Evolutionary conservation across 2,329 filamentous ascomycete species (phyloP), one percentile per base, ranked within the genome.

Genomic region (Ascochyta koolunga): DNA sequence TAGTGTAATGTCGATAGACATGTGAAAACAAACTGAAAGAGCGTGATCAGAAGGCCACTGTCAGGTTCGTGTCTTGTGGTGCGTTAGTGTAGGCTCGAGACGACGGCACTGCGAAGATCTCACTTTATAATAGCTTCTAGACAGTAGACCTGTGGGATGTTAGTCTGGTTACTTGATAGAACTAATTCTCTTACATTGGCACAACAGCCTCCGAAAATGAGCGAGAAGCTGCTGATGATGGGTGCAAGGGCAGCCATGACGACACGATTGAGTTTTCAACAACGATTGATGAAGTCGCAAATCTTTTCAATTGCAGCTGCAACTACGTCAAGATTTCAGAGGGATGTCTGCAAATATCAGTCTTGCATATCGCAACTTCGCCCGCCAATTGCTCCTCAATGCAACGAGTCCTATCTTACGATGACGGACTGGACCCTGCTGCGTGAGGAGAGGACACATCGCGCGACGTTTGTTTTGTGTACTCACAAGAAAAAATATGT

Each of bases 161-260:
- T 41, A 65, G 61, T 9, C 13, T 18, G 37, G n/a, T 6, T 21
- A 35, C 10, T 25, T 11, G 16, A 29, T 21, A 2, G 31, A 44
- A 43, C 22, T 18, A 35, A 4, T 1, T 7, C 27, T 35, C 86
- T 76, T 79, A 93, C 93, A 82, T 96, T 96, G 31, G 91, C 91
- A 78, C 93, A 96, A 72, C 92, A 96, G 25, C 95, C 95, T 45
- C 95, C 95, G 75, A 99, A 97, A 55, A 99, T 98, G 62, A 98
- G 83, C 45, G 82, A 83, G 53, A 93, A 82, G 83, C 96, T 96
- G 52, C 75, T 74, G 9, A 72, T 65, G 32, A 77, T 66, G 18
- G 74, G 65, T 11, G 71, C 71, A 43, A 74, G 50, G 18, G 69
- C 68, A 45, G 70, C 71, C 71, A 75, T 75, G 43, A 25, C 49